Base-by-base conservation (phyloP, 306 rosid species). In the Lupinus albus region DNA sequence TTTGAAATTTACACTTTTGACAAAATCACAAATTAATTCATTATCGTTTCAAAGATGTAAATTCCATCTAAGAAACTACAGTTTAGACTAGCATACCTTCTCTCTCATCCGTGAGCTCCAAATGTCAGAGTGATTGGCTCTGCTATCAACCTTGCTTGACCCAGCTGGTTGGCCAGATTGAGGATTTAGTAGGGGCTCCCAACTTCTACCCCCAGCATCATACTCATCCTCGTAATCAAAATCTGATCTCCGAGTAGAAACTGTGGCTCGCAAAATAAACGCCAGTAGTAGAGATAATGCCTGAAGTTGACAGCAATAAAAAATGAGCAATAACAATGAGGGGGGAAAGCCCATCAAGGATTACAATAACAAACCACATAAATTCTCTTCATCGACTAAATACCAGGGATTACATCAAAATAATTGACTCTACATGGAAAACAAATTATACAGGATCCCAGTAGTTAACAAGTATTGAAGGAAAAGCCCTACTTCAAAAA, bases 81-180 rank as follows among this genome's bases (percentile, higher is more conserved):
- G 57, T 53, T 67, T 13, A 2, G 55, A 74, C 53, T 63, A 69
- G 39, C 63, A 75, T 84, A 92, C 98, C 97, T 93, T 88, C 55
- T 88, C 97, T 76, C 98, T 84, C 73, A 89, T 77, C 59, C 88
- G 84, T 33, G 88, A 78, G 74, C 95, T 91, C 98, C 98, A 93
- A 45, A 88, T 67, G 72, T 87, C 96, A 7, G 85, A 75, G 73
- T 77, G 87, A 58, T 64, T 71, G 70, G 84, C 85, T 72, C 82
- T 70, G 50, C 68, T 82, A 18, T 85, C 86, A 45, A 30, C 70
- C 74, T 82, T 89, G 81, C 68, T 64, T 41, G 83, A 72, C 21
- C 82, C 89, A 68, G 93, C 77, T 36, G 86, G 78, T 68, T 84
- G 95, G 72, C 76, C 74, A 64, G 81, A 67, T 58, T 81, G 93